A percentile compares a stretch with the other conserved stretches of the same genome.
phyloP scores from a whole-genome alignment of 176 grass and related monocot species.

The Rhynchospora breviuscula region DNA sequence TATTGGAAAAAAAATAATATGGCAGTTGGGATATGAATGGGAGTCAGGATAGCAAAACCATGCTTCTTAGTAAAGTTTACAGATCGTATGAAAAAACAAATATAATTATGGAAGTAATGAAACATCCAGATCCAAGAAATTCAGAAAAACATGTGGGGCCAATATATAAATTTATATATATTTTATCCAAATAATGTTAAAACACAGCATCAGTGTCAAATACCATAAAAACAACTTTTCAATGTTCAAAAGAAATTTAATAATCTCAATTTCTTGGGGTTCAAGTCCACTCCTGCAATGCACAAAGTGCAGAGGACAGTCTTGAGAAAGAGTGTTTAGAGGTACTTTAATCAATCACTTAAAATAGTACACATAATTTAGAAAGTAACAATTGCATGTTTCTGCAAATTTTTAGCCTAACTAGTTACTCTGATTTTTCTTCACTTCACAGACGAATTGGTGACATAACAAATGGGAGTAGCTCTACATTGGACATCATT shows the following conservation, averaged over 20 bases:
- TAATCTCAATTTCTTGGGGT: background rate
- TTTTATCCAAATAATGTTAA: too few species aligned
- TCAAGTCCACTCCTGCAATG: background rate
- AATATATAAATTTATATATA: too few species aligned
- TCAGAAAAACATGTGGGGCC: too few species aligned
- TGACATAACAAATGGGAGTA: slow-evolving; percentile 76
- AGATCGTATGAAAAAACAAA: too few species aligned
- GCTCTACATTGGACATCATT: slow-evolving; percentile 58
- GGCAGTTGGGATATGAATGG: too few species aligned
- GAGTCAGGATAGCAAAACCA: too few species aligned
- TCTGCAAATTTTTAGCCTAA: background rate
- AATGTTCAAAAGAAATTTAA: background rate
- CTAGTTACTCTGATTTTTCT: background rate
- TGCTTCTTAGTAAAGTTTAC: too few species aligned
- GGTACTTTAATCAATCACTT: background rate
- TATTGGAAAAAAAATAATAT: background rate
- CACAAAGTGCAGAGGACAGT: background rate
- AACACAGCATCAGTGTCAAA: background rate
- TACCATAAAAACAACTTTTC: background rate
- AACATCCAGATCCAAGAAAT: too few species aligned
- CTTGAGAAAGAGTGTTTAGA: background rate
- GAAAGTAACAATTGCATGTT: background rate
- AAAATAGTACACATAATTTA: background rate
- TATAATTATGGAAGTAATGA: too few species aligned
- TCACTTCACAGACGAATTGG: slow-evolving; percentile 49